Evolutionary conservation across 2,329 filamentous ascomycete genomes (phyloP).

Genomic region (Dothiorella sarmentorum): DNA sequence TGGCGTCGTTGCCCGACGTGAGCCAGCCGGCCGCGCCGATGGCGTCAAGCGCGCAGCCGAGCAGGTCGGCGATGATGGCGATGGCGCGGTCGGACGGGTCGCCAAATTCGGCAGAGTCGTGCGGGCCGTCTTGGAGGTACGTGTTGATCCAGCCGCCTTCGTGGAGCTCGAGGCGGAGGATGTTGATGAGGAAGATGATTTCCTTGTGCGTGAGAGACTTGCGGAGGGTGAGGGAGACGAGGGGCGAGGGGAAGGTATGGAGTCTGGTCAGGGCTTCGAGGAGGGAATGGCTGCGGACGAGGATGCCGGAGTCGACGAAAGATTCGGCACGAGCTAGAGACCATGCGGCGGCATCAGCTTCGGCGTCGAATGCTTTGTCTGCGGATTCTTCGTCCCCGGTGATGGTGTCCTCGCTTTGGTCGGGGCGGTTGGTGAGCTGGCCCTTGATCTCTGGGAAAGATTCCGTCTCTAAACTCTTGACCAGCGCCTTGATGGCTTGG

Average conservation of each 20-base stretch:
- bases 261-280: conserved; percentile 68
- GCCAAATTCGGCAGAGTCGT: conserved; percentile 37
- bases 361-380: conserved; percentile 36
- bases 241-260: conserved; percentile 56
- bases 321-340: conserved; percentile 67
- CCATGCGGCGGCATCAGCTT: conserved; percentile 40
- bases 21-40: conserved; percentile 74
- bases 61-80: conserved; percentile 65
- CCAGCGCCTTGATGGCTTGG: conserved; percentile 61
- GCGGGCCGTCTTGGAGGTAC: conserved; percentile 60
- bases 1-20: conserved; percentile 49
- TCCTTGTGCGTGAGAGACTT: conserved; percentile 63
- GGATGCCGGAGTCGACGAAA: conserved; percentile 62
- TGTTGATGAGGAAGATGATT: conserved; percentile 66
- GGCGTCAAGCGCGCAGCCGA: conserved; percentile 71
- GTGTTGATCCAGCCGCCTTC: conserved; percentile 72
- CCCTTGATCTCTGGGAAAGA: conserved; percentile 32
- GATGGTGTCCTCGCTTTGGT: conserved; percentile 21
- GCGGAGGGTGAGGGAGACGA: conserved; percentile 62
- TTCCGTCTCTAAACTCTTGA: conserved; percentile 61
- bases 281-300: conserved; percentile 60
- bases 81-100: conserved; percentile 65
- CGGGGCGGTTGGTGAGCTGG: conserved; percentile 39
- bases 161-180: conserved; percentile 69
- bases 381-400: conserved; percentile 23